Conservation (phyloP, 768 basidiomycete species). For the Neoboletus brunneissimus region DNA sequence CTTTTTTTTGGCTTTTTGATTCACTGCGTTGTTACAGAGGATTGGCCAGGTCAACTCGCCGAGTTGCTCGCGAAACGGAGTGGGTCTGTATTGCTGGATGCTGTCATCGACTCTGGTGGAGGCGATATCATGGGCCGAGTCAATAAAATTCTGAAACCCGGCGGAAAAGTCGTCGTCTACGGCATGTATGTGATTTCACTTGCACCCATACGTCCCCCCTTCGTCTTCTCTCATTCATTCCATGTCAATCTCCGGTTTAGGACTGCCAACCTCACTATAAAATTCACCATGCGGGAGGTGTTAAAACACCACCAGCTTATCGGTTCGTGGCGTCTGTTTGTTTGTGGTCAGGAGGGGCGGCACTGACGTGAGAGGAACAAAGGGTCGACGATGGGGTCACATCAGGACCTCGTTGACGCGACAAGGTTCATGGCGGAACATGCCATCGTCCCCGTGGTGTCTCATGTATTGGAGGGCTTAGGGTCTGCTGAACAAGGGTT, state of each 20-base stretch:
- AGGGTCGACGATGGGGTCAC: slow-evolving; percentile 88
- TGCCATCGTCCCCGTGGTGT: slow-evolving; percentile 66
- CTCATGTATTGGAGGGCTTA: slow-evolving; percentile 67
- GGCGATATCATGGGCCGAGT: slow-evolving; percentile 58
- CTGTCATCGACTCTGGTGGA: slow-evolving; percentile 69
- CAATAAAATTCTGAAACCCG: slow-evolving; percentile 49
- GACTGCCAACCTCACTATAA: slow-evolving; percentile 58
- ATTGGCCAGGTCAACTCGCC: slow-evolving; percentile 52
- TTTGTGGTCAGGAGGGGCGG: slow-evolving; percentile 1
- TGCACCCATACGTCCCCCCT: neutral
- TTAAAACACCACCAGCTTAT: slow-evolving; percentile 70
- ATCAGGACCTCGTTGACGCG: slow-evolving; percentile 67
- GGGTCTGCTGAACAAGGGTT: slow-evolving; percentile 68
- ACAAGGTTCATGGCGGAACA: slow-evolving; percentile 67
- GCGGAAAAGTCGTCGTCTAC: slow-evolving; percentile 61
- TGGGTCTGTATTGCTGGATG: slow-evolving; percentile 41
- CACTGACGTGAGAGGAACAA: slow-evolving; percentile 16
- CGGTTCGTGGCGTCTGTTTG: slow-evolving; percentile 42
- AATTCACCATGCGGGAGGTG: slow-evolving; percentile 76
- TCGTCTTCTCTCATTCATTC: neutral
- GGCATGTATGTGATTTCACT: slow-evolving; percentile 48
- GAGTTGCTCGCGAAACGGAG: slow-evolving; percentile 38
- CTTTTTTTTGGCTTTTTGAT: no score
- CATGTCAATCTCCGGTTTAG: slow-evolving; percentile 36
- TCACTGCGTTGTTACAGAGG: slow-evolving; percentile 30